A percentile compares a stretch with the other conserved stretches of the same genome.
Conservation (phyloP, 208 protist genomes). For the Crithidia expoeki region DNA sequence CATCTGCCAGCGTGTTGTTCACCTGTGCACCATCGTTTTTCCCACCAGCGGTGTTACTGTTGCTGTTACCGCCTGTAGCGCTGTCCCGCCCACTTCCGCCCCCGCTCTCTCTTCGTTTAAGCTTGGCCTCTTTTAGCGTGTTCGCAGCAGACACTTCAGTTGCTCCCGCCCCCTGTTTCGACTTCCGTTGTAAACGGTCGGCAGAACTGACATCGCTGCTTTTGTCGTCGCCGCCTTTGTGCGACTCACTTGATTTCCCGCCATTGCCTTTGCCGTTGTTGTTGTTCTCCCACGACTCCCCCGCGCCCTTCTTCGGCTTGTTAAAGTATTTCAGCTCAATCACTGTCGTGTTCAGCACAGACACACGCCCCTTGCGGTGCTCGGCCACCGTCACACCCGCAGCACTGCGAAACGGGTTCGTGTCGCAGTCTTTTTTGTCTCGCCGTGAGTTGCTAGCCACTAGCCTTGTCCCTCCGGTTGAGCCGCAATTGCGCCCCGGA, state of each 20-base stretch:
- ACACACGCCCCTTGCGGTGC: conserved; percentile 32
- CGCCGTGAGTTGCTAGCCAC: not conserved
- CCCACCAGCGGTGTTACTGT: conserved; percentile 14
- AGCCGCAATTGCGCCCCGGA: not conserved
- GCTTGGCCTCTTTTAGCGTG: conserved; percentile 2
- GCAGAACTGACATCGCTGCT: conserved; percentile 2
- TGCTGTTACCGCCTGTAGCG: conserved; percentile 6
- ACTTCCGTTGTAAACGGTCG: not conserved
- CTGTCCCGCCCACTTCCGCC: not conserved
- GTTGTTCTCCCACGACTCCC: not conserved
- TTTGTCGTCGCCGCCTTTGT: not conserved
- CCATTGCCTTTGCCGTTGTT: not conserved
- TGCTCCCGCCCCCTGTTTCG: not conserved
- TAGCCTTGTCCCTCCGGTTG: not conserved
- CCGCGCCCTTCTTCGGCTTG: conserved; percentile 15
- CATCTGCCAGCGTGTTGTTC: not conserved
- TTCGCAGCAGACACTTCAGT: not conserved
- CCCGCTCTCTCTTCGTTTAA: not conserved
- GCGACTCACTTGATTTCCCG: not conserved
- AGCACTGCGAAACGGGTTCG: conserved; percentile 14
- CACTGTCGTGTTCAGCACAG: conserved; percentile 31
- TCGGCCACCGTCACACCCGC: conserved; percentile 27
- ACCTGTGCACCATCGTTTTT: not conserved
- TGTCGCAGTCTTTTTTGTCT: not conserved
- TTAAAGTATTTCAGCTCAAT: conserved; percentile 45